These are phyloP conservation scores for Pterocarpus santalinus DNA, from an alignment of 306 rosid species.

Conservation along the genomic window DNA sequence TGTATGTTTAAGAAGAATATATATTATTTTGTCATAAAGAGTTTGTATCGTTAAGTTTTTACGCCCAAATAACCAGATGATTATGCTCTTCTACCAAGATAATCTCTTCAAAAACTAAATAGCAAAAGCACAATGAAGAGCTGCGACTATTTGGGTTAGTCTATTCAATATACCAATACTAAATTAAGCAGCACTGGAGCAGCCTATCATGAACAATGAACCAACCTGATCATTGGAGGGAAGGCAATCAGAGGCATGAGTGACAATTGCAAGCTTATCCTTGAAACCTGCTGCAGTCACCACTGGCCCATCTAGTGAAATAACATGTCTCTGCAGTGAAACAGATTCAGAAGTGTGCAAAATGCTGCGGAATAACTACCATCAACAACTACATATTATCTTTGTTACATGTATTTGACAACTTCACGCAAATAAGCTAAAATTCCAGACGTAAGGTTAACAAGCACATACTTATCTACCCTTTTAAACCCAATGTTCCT, in stretches of 20 bases:
- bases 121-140: background rate
- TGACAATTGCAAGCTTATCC: slow-evolving; percentile 86
- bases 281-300: slow-evolving; percentile 94
- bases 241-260: slow-evolving; percentile 76
- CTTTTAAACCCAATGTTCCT: slow-evolving; percentile 7
- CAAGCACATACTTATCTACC: slow-evolving; percentile 25
- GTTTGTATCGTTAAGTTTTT: background rate
- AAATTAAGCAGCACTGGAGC: slow-evolving; percentile 12
- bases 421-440: background rate
- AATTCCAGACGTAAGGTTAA: background rate
- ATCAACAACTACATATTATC: slow-evolving; percentile 6
- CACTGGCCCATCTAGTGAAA: slow-evolving; percentile 87
- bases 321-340: slow-evolving; percentile 74
- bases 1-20: slow-evolving; percentile 53
- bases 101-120: slow-evolving; percentile 24
- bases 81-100: slow-evolving; percentile 22
- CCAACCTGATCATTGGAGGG: slow-evolving; percentile 86
- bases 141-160: background rate
- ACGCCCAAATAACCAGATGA: slow-evolving; percentile 20
- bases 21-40: slow-evolving; percentile 36
- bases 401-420: slow-evolving; percentile 7
- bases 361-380: slow-evolving; percentile 11
- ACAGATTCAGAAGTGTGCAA: slow-evolving; percentile 44
- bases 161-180: background rate
- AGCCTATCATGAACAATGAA: slow-evolving; percentile 23